Percentiles rank a stretch among this genome's conserved stretches.
phyloP scores from a whole-genome alignment of 2,329 filamentous ascomycete genomes.

The Arthrobotrys musiformis region DNA sequence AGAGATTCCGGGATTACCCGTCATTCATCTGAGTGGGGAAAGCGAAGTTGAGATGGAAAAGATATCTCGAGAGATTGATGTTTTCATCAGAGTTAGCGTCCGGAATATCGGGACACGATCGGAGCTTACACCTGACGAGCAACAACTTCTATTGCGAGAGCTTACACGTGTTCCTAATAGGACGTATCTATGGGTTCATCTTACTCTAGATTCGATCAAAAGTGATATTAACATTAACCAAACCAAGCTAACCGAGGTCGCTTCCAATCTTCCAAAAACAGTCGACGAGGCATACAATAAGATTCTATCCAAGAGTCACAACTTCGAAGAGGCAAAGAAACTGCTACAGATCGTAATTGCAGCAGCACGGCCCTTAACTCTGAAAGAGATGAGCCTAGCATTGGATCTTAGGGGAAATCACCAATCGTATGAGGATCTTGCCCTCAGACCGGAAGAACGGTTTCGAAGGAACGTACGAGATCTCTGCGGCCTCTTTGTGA shows the following conservation, averaged over 20 bases:
- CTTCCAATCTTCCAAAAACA: background rate
- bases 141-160: background rate
- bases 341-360: background rate
- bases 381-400: background rate
- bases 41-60: background rate
- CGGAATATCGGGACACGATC: background rate
- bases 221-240: background rate
- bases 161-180: background rate
- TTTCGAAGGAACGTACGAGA: conserved; percentile 57
- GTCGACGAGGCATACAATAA: background rate
- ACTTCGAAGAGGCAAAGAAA: background rate
- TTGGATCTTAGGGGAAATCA: background rate
- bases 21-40: background rate
- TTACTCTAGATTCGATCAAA: background rate
- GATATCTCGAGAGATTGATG: background rate
- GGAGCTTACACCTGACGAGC: background rate
- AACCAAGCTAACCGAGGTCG: background rate
- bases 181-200: background rate
- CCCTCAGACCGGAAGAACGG: conserved; percentile 55
- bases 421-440: conserved; percentile 31
- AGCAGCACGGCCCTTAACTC: background rate
- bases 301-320: background rate
- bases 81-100: background rate
- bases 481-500: conserved; percentile 63
- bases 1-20: background rate